Percentiles rank a stretch among this genome's conserved stretches.
Conservation (phyloP, 805 yeast genomes). For the Pichia eremophila region DNA sequence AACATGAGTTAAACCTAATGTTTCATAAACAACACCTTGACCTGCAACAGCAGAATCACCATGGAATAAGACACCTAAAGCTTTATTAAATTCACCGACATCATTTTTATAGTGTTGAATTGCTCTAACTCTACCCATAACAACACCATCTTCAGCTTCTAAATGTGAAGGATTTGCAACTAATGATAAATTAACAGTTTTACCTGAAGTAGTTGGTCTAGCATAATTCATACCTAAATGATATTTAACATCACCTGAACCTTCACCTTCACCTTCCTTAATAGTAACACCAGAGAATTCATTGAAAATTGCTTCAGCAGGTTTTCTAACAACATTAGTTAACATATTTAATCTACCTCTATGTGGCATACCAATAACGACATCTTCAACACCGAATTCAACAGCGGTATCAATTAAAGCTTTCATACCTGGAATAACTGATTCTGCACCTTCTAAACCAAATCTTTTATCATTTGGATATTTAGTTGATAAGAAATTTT, state of each 20-base stretch:
- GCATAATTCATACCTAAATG: slow-evolving; percentile 98
- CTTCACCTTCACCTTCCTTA: slow-evolving; percentile 92
- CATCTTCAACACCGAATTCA: slow-evolving; percentile 86
- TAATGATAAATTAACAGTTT: slow-evolving; percentile 85
- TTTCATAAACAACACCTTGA: slow-evolving; percentile 98
- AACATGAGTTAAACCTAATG: slow-evolving; percentile 86
- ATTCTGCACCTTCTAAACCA: slow-evolving; percentile 97
- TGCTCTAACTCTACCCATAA: slow-evolving; percentile 95
- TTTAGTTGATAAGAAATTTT: slow-evolving; percentile 84
- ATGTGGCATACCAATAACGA: slow-evolving; percentile 99
- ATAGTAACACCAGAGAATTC: slow-evolving; percentile 84
- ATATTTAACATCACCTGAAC: slow-evolving; percentile 98
- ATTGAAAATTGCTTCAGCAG: slow-evolving; percentile 93
- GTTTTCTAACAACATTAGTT: slow-evolving; percentile 96
- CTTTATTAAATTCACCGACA: slow-evolving; percentile 72
- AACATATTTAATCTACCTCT: slow-evolving; percentile 98
- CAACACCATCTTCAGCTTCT: slow-evolving; percentile 99
- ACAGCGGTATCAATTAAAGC: slow-evolving; percentile 90
- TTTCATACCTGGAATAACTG: slow-evolving; percentile 94
- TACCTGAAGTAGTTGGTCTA: slow-evolving; percentile 98
- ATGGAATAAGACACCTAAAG: slow-evolving; percentile 86
- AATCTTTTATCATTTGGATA: slow-evolving; percentile 98
- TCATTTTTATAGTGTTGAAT: slow-evolving; percentile 87
- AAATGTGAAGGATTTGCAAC: slow-evolving; percentile 99
- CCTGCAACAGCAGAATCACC: slow-evolving; percentile 99